These are phyloP conservation scores for Coleophoma eucalyptorum DNA, from an alignment of 2,329 filamentous ascomycete species.

Conservation along the genomic window DNA sequence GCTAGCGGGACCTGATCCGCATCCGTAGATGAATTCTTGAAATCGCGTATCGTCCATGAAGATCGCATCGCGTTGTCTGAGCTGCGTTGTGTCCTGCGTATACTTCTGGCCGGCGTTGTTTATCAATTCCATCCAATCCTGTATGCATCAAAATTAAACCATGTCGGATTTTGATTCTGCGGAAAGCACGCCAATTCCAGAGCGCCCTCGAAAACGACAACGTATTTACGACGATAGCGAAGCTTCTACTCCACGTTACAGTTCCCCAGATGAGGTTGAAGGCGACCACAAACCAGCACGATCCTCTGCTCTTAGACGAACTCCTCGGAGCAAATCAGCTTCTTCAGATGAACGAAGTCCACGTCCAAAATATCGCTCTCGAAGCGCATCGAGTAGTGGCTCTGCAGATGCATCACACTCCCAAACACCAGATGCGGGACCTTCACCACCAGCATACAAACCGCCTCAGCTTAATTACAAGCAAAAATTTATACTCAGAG, in stretches of 20 bases:
- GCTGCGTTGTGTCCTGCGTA: too few relatives aligned
- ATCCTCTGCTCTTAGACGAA: conserved; percentile 23
- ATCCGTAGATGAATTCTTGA: too few relatives aligned
- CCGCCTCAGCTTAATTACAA: conserved; percentile 33
- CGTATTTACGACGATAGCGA: conserved; percentile 33
- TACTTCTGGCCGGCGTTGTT: too few relatives aligned
- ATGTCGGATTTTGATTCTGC: conserved; percentile 24
- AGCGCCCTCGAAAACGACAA: conserved; percentile 18
- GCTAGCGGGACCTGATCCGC: too few relatives aligned
- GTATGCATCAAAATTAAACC: background rate
- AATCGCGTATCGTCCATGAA: too few relatives aligned
- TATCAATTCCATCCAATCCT: too few relatives aligned
- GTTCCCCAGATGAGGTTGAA: conserved; percentile 40
- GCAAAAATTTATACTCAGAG: conserved; percentile 66
- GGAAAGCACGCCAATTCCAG: conserved; percentile 11
- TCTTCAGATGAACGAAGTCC: conserved; percentile 17
- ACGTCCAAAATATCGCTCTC: conserved; percentile 4
- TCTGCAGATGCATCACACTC: conserved; percentile 17
- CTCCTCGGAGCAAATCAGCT: conserved; percentile 15
- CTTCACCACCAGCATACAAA: conserved; percentile 16
- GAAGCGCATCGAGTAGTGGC: conserved; percentile 17
- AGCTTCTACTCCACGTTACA: conserved; percentile 36
- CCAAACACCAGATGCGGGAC: conserved; percentile 16
- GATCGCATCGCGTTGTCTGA: too few relatives aligned
- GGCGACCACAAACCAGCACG: conserved; percentile 26